These are phyloP conservation scores for Wallemia mellicola DNA, from an alignment of 1,284 basidiomycete species.

Conservation along the genomic window DNA sequence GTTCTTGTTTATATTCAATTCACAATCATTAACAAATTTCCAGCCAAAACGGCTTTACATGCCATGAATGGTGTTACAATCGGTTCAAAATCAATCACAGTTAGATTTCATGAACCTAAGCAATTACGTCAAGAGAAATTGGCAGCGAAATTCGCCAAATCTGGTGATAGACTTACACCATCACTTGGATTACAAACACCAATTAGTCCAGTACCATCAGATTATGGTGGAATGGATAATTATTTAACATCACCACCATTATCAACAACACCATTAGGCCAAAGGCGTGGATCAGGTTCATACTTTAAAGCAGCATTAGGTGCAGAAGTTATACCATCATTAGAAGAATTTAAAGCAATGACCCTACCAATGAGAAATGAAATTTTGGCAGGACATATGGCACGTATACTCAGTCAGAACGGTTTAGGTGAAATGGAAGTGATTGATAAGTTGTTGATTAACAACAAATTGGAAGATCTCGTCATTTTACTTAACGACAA, in stretches of 20 bases:
- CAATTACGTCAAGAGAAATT: conserved; percentile 60
- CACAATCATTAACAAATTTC: too few relatives aligned
- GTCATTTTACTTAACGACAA: not conserved
- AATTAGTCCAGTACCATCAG: conserved; percentile 1
- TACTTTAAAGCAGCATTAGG: not conserved
- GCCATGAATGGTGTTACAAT: conserved; percentile 44
- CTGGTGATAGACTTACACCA: too few relatives aligned
- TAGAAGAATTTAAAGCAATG: not conserved
- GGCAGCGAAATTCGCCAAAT: conserved; percentile 31
- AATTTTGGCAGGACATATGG: not conserved
- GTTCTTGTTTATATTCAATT: too few relatives aligned
- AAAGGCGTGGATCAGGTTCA: conserved; percentile 1
- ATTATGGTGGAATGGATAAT: not conserved
- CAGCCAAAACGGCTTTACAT: conserved; percentile 38
- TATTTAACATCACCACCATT: conserved; percentile 1
- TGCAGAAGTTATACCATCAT: not conserved
- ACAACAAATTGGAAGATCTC: not conserved
- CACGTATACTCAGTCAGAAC: not conserved
- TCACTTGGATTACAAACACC: not conserved
- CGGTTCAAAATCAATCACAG: conserved; percentile 45
- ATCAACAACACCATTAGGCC: conserved; percentile 19
- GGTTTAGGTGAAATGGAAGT: not conserved
- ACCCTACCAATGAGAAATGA: not conserved
- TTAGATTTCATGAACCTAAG: conserved; percentile 66
- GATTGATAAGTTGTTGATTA: not conserved